Evolutionary conservation across 768 basidiomycete species (phyloP), one percentile per base, ranked within the genome.

Genomic region (Termitomyces sp.): DNA sequence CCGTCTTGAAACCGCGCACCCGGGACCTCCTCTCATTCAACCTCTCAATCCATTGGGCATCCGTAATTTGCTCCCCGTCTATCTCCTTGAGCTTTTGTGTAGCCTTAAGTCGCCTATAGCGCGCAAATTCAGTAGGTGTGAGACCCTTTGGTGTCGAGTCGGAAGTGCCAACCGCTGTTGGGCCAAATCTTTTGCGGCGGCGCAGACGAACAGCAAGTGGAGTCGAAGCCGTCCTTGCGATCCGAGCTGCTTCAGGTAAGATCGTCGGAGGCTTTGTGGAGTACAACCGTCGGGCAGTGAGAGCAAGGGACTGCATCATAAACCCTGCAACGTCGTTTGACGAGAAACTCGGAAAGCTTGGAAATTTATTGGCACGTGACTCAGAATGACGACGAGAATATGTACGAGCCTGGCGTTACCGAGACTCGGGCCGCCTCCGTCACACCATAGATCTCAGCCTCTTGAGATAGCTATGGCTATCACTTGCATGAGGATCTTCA

Each of bases 131-230:
- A 45, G 84, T 79, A 18, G 88, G 87, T 0, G 89, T 88, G 58
- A 90, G 80, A 32, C 88, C 88, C 56, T 79, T 75, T 57, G 73
- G 65, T 56, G 78, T 76, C 62, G 82, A 80, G 70, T 87, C 85
- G 33, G 82, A 74, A 49, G 69, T 66, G 44, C 74, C 78, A 59
- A 61, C 62, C 42, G 66, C 69, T 58, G 64, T 66, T 40, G 71
- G 67, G 46, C 80, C 77, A 53, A 79, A 75, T 64, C 76, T 76
- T 72, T 84, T 87, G 63, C 73, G 74, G 59, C 91, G 86, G 56
- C 91, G 88, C 18, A 84, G 78, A 59, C 87, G 86, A 55, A 92
- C 90, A 32, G 89, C 88, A 46, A 86, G 81, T 1, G 91, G 91
- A 0, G 89, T 83, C 0, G 91, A 92, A 8, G 85, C 80, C 33